These are phyloP conservation scores for Asclepias syriaca DNA, from an alignment of 257 asterid species.

Conservation along the genomic window DNA sequence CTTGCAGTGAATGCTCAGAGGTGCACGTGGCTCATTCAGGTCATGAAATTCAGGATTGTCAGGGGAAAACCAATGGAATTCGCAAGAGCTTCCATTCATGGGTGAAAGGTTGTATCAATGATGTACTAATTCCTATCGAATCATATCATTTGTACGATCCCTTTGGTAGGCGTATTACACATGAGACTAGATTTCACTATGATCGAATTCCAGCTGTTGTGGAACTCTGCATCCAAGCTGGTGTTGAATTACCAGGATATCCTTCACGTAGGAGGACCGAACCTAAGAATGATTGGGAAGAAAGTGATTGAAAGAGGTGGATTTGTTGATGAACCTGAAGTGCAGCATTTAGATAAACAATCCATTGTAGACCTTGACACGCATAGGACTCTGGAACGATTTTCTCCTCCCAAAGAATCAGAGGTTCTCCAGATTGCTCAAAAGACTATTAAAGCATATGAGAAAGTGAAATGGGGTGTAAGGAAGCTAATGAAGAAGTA, in stretches of 20 bases:
- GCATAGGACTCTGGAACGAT: constrained; percentile 53
- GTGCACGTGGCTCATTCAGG: constrained; percentile 68
- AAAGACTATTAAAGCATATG: constrained; percentile 57
- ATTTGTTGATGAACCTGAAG: constrained; percentile 50
- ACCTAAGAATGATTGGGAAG: constrained; percentile 82
- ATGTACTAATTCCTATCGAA: constrained; percentile 73
- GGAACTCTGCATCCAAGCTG: constrained; percentile 98
- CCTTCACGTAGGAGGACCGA: constrained; percentile 77
- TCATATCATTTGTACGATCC: constrained; percentile 92
- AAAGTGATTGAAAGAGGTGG: constrained; percentile 73
- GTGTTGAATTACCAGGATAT: constrained; percentile 73
- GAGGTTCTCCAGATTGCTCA: constrained; percentile 56
- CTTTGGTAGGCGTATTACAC: constrained; percentile 71
- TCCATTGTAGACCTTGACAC: constrained; percentile 57
- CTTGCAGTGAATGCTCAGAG: constrained; percentile 80
- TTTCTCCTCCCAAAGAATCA: constrained; percentile 43
- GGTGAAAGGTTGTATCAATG: constrained; percentile 81
- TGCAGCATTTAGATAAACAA: constrained; percentile 20
- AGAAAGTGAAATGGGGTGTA: constrained; percentile 71
- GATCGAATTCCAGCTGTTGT: constrained; percentile 87
- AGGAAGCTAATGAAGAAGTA: constrained; percentile 66
- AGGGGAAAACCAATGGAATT: constrained; percentile 52
- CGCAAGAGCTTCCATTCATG: constrained; percentile 74
- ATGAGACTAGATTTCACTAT: constrained; percentile 69
- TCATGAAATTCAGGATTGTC: constrained; percentile 70